Conservation (phyloP, 768 basidiomycete species). For the Candolleomyces aberdarensis region DNA sequence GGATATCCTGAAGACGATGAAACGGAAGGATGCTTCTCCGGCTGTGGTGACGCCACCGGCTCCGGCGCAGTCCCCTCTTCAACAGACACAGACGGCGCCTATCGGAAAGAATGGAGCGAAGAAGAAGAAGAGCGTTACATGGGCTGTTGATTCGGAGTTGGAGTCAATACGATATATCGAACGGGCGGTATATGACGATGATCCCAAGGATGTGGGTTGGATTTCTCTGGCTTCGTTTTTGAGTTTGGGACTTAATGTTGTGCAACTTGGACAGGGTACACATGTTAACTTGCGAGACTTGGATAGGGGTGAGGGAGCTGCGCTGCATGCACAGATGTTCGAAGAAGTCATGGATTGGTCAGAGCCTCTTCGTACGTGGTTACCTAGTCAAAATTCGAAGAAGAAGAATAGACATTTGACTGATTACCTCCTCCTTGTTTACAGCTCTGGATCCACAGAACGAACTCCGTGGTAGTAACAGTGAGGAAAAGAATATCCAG, state of each 20-base stretch:
- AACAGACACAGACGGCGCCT: slow-evolving; percentile 27
- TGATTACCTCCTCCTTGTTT: slow-evolving; percentile 14
- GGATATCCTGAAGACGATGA: slow-evolving; percentile 78
- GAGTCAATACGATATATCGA: slow-evolving; percentile 79
- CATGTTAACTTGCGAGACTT: slow-evolving; percentile 78
- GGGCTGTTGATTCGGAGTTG: slow-evolving; percentile 72
- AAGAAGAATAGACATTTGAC: slow-evolving; percentile 12
- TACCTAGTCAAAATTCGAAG: slow-evolving; percentile 4
- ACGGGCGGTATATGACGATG: slow-evolving; percentile 86
- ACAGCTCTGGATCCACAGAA: slow-evolving; percentile 63
- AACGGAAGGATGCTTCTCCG: slow-evolving; percentile 59
- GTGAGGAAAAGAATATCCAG: slow-evolving; percentile 66
- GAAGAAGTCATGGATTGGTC: slow-evolving; percentile 87
- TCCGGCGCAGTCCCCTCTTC: slow-evolving; percentile 22
- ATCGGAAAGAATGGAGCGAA: slow-evolving; percentile 38
- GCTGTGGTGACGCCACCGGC: slow-evolving; percentile 57
- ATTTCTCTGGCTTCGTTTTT: slow-evolving; percentile 29
- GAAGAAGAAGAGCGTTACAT: slow-evolving; percentile 77
- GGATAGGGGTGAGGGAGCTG: slow-evolving; percentile 85
- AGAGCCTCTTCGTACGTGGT: slow-evolving; percentile 73
- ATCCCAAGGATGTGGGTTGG: slow-evolving; percentile 77
- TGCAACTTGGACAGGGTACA: slow-evolving; percentile 57
- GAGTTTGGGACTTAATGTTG: slow-evolving; percentile 24
- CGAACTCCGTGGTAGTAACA: slow-evolving; percentile 61
- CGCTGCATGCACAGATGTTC: slow-evolving; percentile 77